Base-by-base conservation (phyloP, 306 rosid genomes). In the Cercis canadensis region DNA sequence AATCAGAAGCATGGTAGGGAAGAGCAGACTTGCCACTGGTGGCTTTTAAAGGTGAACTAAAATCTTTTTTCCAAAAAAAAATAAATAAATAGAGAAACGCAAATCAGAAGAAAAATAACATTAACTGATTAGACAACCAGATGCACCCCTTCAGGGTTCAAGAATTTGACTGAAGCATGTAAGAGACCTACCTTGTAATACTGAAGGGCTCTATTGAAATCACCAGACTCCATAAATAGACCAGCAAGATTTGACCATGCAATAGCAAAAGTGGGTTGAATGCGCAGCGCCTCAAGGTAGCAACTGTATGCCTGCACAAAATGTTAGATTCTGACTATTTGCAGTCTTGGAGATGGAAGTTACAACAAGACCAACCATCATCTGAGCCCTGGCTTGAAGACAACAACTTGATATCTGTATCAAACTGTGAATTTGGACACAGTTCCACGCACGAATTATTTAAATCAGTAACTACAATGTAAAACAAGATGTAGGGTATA, bases 171-270 rank as follows among this genome's bases (percentile, higher is more conserved):
- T n/a, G n/a, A n/a, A n/a, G n/a, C n/a, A 58, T 12, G 7, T 29
- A 69, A 10, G 43, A 40, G 32, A 74, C 54, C 15, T 55, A 83
- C 99, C 97, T 95, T 95, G 44, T 95, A 95, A 75, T 95, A 95
- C 78, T 95, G 93, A 61, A 95, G 90, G 37, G 99, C 99, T 85
- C 96, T 82, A 74, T 95, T 91, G 74, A 87, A 86, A 83, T 95
- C 97, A 75, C 97, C 96, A 39, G 99, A 92, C 84, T 95, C 99
- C 99, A 95, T 95, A 76, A 89, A 89, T 68, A 95, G 87, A 73
- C 99, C 99, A 66, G 99, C 99, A 80, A 95, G 96, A 91, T 95
- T 95, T 64, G 99, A 95, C 99, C 99, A 95, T 37, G 97, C 99
- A 60, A 95, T 95, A 33, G 99, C 99, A 81, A 91, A 95, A 53